phyloP scores from a whole-genome alignment of 768 basidiomycete species.

The Leccinellum albellum region DNA sequence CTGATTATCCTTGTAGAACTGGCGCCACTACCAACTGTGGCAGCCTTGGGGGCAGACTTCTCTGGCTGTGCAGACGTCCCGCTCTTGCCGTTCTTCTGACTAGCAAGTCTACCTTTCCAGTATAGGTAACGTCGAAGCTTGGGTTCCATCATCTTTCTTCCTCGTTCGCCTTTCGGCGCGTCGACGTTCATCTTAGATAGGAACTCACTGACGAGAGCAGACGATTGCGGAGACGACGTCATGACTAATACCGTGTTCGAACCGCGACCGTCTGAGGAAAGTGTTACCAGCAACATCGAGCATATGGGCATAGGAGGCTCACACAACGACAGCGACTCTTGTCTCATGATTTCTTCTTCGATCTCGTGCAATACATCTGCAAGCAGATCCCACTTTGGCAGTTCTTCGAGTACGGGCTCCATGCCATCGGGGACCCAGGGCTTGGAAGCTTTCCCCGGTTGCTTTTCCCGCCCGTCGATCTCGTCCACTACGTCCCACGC shows the following conservation, averaged over 20 bases:
- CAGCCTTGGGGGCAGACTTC: constrained; percentile 13
- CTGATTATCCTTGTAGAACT: constrained; percentile 40
- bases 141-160: constrained; percentile 73
- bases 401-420: constrained; percentile 86
- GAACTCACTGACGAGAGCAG: constrained; percentile 74
- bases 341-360: constrained; percentile 76
- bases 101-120: constrained; percentile 63
- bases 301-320: background rate
- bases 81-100: constrained; percentile 22
- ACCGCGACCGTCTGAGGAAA: constrained; percentile 40
- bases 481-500: constrained; percentile 73
- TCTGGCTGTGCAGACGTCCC: background rate
- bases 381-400: constrained; percentile 89
- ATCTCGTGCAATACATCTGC: constrained; percentile 86
- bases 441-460: constrained; percentile 8
- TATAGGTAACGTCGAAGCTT: constrained; percentile 70
- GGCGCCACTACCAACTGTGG: constrained; percentile 2
- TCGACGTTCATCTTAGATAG: constrained; percentile 58
- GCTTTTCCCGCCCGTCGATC: constrained; percentile 21
- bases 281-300: background rate
- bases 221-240: constrained; percentile 76
- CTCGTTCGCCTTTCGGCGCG: constrained; percentile 58
- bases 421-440: constrained; percentile 73
- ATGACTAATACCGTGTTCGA: constrained; percentile 83
- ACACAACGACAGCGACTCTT: constrained; percentile 40